phyloP scores from a whole-genome alignment of 2,329 filamentous ascomycete species.

The Alternaria gaisen region DNA sequence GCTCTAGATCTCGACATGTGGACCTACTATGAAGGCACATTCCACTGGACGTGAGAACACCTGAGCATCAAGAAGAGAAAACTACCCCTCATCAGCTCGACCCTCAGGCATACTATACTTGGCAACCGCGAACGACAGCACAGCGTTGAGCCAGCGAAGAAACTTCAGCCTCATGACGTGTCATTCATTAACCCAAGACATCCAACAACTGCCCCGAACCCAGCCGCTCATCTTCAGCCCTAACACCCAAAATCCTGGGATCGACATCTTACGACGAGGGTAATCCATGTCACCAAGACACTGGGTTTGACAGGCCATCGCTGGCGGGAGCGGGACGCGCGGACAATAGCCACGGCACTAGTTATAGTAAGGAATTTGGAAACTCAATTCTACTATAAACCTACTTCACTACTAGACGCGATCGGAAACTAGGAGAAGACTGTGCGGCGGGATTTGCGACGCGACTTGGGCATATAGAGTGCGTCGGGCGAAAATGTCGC shows the following conservation, averaged over 20 bases:
- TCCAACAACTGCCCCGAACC: not conserved
- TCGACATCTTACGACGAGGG: not conserved
- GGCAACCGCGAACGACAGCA: not conserved
- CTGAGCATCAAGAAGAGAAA: not conserved
- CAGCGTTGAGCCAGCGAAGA: not conserved
- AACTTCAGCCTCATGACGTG: conserved; percentile 1
- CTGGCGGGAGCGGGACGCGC: conserved; percentile 6
- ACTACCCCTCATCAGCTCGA: too few relatives aligned
- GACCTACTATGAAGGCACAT: not conserved
- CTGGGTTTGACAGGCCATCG: conserved; percentile 1
- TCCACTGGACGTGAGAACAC: not conserved
- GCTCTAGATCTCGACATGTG: not conserved
- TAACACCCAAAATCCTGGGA: not conserved
- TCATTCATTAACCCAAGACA: not conserved
- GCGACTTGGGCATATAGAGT: not conserved
- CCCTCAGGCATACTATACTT: not conserved
- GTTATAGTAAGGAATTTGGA: not conserved
- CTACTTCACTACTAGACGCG: not conserved
- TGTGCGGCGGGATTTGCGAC: not conserved
- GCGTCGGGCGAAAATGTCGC: not conserved
- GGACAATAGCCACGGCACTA: not conserved
- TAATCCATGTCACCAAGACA: not conserved
- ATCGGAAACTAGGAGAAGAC: not conserved
- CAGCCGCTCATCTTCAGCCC: conserved; percentile 2
- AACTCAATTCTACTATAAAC: not conserved